Percentiles rank a stretch among this genome's conserved stretches.
Conservation (phyloP, 139 green algal genomes). For the Chlorella sp. region DNA sequence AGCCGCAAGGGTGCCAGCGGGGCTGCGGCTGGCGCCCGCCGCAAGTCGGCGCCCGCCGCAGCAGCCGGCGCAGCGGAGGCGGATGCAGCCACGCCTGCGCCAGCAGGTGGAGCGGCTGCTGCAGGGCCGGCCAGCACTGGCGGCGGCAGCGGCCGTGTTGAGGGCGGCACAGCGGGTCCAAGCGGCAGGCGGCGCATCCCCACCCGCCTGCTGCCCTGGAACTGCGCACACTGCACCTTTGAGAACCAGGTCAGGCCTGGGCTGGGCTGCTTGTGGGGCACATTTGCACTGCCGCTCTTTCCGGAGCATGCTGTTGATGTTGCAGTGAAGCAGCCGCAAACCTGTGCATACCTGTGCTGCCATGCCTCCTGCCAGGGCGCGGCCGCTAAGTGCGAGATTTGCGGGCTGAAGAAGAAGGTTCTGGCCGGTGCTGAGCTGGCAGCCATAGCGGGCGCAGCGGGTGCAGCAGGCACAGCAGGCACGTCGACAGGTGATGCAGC, state of each 20-base stretch:
- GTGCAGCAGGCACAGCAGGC: too few species aligned
- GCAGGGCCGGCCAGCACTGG: background rate
- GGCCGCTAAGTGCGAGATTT: conserved; percentile 37
- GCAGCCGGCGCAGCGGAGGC: background rate
- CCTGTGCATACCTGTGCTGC: too few species aligned
- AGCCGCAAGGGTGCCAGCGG: background rate
- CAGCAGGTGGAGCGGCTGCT: background rate
- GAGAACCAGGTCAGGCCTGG: too few species aligned
- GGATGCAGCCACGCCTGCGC: background rate
- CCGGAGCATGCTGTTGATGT: too few species aligned
- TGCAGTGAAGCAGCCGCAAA: too few species aligned
- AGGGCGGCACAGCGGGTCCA: background rate
- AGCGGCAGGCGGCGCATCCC: conserved; percentile 40
- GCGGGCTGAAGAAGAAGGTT: background rate
- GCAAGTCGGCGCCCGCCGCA: background rate
- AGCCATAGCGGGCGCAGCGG: background rate
- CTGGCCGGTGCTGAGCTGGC: background rate
- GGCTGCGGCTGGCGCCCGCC: background rate
- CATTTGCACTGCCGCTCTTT: too few species aligned
- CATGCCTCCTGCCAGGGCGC: background rate
- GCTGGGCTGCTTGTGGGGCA: too few species aligned
- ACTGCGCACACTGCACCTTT: conserved; percentile 42
- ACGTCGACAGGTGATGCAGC: too few species aligned
- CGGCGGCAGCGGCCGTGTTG: background rate
- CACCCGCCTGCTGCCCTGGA: conserved; percentile 51